Evolutionary conservation across 2,329 filamentous ascomycete genomes (phyloP).

Genomic region (Waltergamsia citrina): DNA sequence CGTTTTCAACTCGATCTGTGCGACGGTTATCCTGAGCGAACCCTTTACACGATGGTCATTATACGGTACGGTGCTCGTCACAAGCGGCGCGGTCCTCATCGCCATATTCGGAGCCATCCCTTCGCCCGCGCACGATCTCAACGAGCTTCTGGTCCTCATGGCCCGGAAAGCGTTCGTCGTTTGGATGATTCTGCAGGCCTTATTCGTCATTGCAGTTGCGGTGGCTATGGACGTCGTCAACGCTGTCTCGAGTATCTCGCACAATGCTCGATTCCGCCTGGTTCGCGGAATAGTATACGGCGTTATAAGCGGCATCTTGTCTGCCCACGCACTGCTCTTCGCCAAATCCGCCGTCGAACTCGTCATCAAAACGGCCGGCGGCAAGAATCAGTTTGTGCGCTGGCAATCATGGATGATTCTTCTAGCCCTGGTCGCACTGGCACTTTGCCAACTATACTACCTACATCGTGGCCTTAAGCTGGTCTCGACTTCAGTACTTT

Average conservation of each 20-base stretch:
- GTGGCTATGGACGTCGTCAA: constrained; percentile 48
- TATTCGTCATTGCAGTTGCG: constrained; percentile 63
- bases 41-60: constrained; percentile 93
- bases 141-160: constrained; percentile 71
- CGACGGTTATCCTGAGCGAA: constrained; percentile 83
- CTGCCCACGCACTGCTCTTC: constrained; percentile 84
- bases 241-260: constrained; percentile 40
- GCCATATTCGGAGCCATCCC: constrained; percentile 90
- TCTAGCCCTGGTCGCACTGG: constrained; percentile 68
- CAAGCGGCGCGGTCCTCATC: constrained; percentile 80
- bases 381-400: constrained; percentile 85
- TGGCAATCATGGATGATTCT: constrained; percentile 95
- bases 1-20: constrained; percentile 98
- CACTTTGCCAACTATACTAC: constrained; percentile 88
- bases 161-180: constrained; percentile 66
- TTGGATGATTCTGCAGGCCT: constrained; percentile 77
- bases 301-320: constrained; percentile 82
- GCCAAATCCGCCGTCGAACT: constrained; percentile 96
- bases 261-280: constrained; percentile 61
- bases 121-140: constrained; percentile 80
- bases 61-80: constrained; percentile 80
- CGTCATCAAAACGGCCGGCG: constrained; percentile 75
- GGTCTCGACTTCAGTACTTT: constrained; percentile 89
- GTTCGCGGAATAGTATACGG: constrained; percentile 81
- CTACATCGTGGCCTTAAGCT: constrained; percentile 89